These are phyloP conservation scores for Phanerochaete sordida DNA, from an alignment of 768 basidiomycete genomes.

Conservation along the genomic window DNA sequence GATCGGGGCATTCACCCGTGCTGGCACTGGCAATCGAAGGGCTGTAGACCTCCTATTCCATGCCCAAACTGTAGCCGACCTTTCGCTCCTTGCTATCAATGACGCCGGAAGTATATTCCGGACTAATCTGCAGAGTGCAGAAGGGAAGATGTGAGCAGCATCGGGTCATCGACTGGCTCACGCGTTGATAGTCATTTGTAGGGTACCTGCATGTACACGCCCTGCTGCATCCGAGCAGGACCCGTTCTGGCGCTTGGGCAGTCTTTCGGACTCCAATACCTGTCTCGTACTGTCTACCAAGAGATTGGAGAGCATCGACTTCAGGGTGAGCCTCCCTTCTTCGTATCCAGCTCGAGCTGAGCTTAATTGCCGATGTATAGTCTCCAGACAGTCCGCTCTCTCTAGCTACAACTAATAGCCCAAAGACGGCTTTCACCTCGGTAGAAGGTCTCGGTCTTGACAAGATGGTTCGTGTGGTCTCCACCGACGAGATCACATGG, in stretches of 20 bases:
- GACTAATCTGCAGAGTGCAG: slow-evolving; percentile 34
- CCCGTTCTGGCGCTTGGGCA: slow-evolving; percentile 52
- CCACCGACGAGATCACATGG: slow-evolving; percentile 67
- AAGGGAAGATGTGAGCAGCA: slow-evolving; percentile 39
- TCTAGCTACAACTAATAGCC: slow-evolving; percentile 18
- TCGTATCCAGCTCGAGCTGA: not conserved
- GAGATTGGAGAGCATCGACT: slow-evolving; percentile 44
- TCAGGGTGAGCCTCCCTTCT: slow-evolving; percentile 47
- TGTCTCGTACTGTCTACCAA: slow-evolving; percentile 48
- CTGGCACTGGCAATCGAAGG: slow-evolving; percentile 13
- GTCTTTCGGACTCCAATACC: slow-evolving; percentile 29
- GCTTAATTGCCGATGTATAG: not conserved
- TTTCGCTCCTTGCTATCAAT: slow-evolving; percentile 39
- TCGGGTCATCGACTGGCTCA: not conserved
- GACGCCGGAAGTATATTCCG: slow-evolving; percentile 50
- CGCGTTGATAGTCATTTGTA: not conserved
- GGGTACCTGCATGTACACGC: slow-evolving; percentile 1
- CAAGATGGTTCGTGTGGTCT: slow-evolving; percentile 48
- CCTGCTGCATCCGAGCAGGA: slow-evolving; percentile 17
- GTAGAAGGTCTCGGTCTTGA: slow-evolving; percentile 43
- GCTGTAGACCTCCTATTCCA: slow-evolving; percentile 17
- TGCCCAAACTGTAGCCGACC: slow-evolving; percentile 15
- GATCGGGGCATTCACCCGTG: slow-evolving; percentile 10
- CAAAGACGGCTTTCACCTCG: slow-evolving; percentile 47
- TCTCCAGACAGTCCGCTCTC: not conserved